These are phyloP conservation scores for Setaria viridis DNA, from an alignment of 202 grass and related monocot genomes.

Conservation along the genomic window DNA sequence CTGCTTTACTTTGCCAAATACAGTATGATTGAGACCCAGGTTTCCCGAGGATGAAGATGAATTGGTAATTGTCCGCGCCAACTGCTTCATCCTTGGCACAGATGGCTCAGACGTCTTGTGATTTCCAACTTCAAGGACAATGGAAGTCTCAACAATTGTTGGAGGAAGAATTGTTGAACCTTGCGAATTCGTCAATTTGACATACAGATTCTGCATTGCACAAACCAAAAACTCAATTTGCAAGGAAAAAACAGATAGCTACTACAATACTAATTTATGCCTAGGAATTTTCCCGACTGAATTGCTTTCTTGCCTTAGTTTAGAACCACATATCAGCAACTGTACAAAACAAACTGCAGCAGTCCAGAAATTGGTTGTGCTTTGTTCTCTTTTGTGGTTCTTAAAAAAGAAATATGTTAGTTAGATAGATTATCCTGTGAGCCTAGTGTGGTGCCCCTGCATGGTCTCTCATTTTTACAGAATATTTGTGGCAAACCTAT, in stretches of 20 bases:
- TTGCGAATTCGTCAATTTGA: conserved; percentile 84
- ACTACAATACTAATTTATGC: not conserved
- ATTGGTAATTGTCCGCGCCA: conserved; percentile 88
- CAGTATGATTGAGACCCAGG: conserved; percentile 89
- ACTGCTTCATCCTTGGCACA: conserved; percentile 87
- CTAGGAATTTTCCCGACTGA: not conserved
- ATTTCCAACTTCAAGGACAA: conserved; percentile 88
- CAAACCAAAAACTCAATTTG: conserved; percentile 26
- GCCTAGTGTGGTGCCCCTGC: not conserved
- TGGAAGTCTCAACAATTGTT: conserved; percentile 80
- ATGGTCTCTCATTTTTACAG: not conserved
- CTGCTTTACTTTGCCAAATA: conserved; percentile 97
- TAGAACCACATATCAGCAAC: not conserved
- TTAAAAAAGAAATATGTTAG: not conserved
- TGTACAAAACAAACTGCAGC: not conserved
- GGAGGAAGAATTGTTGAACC: conserved; percentile 84
- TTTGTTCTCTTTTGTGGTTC: not conserved
- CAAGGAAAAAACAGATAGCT: not conserved
- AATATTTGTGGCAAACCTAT: not conserved
- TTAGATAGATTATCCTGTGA: not conserved
- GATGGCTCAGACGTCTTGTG: conserved; percentile 81
- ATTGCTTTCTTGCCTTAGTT: not conserved
- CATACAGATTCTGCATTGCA: conserved; percentile 83
- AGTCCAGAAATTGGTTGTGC: not conserved
- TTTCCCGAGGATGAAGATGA: conserved; percentile 97